These are phyloP conservation scores for Stygiomarasmius scandens DNA, from an alignment of 1,284 basidiomycete genomes.

Conservation along the genomic window DNA sequence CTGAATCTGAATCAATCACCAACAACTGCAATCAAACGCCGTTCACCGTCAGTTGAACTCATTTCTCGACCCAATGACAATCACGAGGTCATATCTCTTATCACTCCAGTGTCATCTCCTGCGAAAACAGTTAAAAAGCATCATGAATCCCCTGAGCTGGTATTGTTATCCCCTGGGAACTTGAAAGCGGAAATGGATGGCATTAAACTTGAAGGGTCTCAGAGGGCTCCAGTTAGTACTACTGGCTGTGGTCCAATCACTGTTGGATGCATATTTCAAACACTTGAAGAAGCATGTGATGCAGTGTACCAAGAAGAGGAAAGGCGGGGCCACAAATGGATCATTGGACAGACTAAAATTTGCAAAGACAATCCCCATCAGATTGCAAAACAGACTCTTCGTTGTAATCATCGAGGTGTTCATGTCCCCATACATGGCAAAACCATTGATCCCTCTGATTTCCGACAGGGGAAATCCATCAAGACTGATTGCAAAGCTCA, in stretches of 20 bases:
- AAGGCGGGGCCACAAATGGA: not conserved
- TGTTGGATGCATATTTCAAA: not conserved
- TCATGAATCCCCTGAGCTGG: not conserved
- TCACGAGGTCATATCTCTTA: not conserved
- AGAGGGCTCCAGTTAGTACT: not conserved
- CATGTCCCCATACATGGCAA: conserved; percentile 8
- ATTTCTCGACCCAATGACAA: not conserved
- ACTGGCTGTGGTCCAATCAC: not conserved
- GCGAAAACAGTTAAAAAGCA: not conserved
- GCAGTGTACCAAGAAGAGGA: not conserved
- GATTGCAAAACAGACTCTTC: not conserved
- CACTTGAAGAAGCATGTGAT: not conserved
- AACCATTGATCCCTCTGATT: conserved; percentile 24
- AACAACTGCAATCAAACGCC: not conserved
- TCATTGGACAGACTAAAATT: not conserved
- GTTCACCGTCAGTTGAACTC: not conserved
- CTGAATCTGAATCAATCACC: not conserved
- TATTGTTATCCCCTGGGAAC: no score
- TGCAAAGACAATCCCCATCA: not conserved
- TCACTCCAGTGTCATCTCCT: not conserved
- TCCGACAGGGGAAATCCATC: conserved; percentile 21
- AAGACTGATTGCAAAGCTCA: conserved; percentile 25
- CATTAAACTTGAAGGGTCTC: not conserved
- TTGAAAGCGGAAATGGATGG: not conserved
- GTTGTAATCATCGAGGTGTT: not conserved